A percentile compares a stretch with the other conserved stretches of the same genome.
Conservation (phyloP, 768 basidiomycete genomes). For the Flagelloscypha sp. region DNA sequence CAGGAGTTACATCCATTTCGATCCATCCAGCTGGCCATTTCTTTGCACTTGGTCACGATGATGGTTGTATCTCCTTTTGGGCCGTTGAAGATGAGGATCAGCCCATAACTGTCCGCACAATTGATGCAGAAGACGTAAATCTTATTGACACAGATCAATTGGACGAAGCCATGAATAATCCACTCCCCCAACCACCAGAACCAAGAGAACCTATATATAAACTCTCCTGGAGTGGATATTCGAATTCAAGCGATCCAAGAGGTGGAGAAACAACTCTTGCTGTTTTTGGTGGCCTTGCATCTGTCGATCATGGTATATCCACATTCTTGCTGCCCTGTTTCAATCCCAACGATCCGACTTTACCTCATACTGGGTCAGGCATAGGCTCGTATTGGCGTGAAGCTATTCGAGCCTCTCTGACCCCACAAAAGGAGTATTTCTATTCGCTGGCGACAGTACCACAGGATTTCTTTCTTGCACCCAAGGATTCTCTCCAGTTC, state of each 20-base stretch:
- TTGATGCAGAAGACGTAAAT: conserved; percentile 48
- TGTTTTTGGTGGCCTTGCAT: conserved; percentile 68
- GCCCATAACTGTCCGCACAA: conserved; percentile 66
- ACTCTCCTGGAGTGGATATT: conserved; percentile 74
- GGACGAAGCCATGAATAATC: conserved; percentile 27
- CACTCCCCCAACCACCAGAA: conserved; percentile 15
- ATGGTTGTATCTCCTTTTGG: conserved; percentile 82
- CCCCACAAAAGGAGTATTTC: conserved; percentile 39
- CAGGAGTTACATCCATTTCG: conserved; percentile 61
- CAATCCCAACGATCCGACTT: conserved; percentile 41
- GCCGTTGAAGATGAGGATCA: conserved; percentile 69
- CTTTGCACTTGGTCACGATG: conserved; percentile 73
- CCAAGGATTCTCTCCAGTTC: conserved; percentile 63
- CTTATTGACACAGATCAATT: conserved; percentile 40
- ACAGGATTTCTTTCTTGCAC: conserved; percentile 77
- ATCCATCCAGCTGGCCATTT: conserved; percentile 71
- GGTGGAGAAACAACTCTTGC: conserved; percentile 68
- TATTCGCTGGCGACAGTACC: conserved; percentile 51
- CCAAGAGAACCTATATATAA: conserved; percentile 77
- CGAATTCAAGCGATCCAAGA: conserved; percentile 54
- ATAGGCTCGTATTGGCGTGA: conserved; percentile 33
- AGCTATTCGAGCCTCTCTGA: conserved; percentile 57
- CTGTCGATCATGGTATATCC: conserved; percentile 53
- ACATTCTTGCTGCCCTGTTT: conserved; percentile 63
- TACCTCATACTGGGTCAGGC: conserved; percentile 17